These are phyloP conservation scores for Suhomyces anneliseae DNA, from an alignment of 1,139 yeast species.

Conservation along the genomic window DNA sequence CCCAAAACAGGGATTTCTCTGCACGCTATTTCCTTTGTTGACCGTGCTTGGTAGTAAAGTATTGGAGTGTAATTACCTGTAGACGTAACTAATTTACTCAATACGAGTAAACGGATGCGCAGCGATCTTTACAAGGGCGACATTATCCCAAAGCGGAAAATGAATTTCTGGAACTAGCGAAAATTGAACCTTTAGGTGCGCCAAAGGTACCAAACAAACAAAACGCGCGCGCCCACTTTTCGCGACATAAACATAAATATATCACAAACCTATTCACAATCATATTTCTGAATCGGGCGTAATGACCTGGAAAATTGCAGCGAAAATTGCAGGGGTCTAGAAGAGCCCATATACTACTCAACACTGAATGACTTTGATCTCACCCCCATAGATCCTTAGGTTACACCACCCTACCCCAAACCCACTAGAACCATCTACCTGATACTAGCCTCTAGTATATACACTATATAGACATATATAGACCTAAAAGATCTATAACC, in stretches of 20 bases:
- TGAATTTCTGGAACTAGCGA: conserved; percentile 9
- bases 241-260: conserved; percentile 11
- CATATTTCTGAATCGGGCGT: conserved; percentile 9
- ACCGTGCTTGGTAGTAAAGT: no score
- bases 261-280: conserved; percentile 9
- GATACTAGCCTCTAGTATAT: no score
- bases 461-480: no score
- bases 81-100: conserved; percentile 6
- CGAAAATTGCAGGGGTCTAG: conserved; percentile 4
- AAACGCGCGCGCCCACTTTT: conserved; percentile 8
- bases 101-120: conserved; percentile 6
- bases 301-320: conserved; percentile 8
- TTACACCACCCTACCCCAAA: no score
- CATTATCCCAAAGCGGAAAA: conserved; percentile 10
- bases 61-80: not conserved
- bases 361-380: not conserved
- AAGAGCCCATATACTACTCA: not conserved
- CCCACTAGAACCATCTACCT: no score
- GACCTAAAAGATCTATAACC: no score
- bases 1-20: no score
- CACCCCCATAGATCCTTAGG: not conserved
- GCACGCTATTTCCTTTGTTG: no score
- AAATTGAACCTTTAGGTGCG: conserved; percentile 2
- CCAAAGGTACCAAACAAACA: conserved; percentile 1
- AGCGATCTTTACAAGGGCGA: conserved; percentile 2